Evolutionary conservation across 352 stramenopile species (phyloP), one percentile per base, ranked within the genome.

Genomic region (Phytophthora cryptogea): DNA sequence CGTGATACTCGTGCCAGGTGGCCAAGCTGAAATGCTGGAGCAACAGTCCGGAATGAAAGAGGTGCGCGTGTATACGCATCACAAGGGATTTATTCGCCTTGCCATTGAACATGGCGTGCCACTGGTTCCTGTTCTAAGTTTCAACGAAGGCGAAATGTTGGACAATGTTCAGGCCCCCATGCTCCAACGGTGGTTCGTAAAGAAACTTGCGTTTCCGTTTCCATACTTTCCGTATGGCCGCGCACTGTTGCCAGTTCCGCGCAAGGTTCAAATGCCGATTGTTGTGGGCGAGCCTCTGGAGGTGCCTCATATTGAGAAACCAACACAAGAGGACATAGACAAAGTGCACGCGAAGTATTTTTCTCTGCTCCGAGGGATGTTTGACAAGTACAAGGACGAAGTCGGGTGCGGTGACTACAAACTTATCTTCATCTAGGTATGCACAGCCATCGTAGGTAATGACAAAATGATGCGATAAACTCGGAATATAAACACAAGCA

Each of bases 11-110:
- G 83, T 95, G 23, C 86, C 86, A 6, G 86, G 86, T 6, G 86
- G 86, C 13, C 86, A 95, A 58, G 78, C 83, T 8, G 86, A 95
- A 59, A 92, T 95, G 83, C 61, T 95, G 20, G 63, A 89, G 43
- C 84, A 90, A 61, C 76, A 66, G 13, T 88, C 83, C 10, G 63
- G 60, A 31, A 55, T 66, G 17, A 85, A 86, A 9, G 61, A 92
- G 55, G 72, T 93, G 41, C 83, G 83, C 28, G 60, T 95, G 13
- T 86, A 87, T 54, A 95, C 82, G 3, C 65, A 72, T 27, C 86
- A 95, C 70, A 87, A 86, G 36, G 86, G 86, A 8, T 95, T 95
- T 47, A 74, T 95, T 14, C 86, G 86, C 5, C 55, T 93, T 13
- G 86, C 86, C 9, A 80, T 95, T 37, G 81, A 93, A 48, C 72